Percentiles rank a stretch among this genome's conserved stretches.
Evolutionary conservation across 2,329 filamentous ascomycete genomes (phyloP).

Genomic region (Tolypocladium guangdongense): DNA sequence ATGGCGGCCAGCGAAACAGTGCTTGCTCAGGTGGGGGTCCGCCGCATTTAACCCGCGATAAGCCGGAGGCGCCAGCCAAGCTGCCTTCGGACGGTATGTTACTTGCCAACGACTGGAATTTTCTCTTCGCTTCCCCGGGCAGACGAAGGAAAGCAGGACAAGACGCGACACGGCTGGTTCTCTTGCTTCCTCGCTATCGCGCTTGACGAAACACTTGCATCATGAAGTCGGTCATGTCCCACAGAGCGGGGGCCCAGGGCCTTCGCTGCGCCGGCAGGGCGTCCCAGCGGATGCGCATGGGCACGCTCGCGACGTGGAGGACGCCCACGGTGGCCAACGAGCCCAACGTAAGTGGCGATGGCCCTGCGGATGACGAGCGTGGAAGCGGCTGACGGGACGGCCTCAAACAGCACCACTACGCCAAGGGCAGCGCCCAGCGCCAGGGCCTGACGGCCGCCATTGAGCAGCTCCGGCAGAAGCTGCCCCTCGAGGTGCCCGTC

Average conservation of each 20-base stretch:
- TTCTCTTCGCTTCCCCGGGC: background rate
- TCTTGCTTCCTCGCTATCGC: background rate
- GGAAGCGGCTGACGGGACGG: background rate
- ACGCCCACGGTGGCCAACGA: constrained; percentile 82
- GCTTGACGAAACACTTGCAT: background rate
- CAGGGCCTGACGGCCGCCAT: constrained; percentile 66
- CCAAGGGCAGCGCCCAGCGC: constrained; percentile 71
- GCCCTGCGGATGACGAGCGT: background rate
- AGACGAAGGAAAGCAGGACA: background rate
- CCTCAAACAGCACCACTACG: constrained; percentile 68
- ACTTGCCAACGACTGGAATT: background rate
- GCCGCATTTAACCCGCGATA: constrained; percentile 3
- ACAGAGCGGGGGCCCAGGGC: constrained; percentile 19
- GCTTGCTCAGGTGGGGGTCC: background rate
- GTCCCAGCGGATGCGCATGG: constrained; percentile 21
- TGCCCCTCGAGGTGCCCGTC: constrained; percentile 68
- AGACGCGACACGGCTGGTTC: background rate
- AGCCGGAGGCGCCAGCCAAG: background rate
- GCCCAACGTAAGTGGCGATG: constrained; percentile 63
- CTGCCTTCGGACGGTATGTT: no score
- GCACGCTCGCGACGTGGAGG: constrained; percentile 75
- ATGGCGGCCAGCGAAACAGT: background rate
- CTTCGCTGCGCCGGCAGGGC: constrained; percentile 17
- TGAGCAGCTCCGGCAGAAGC: constrained; percentile 54
- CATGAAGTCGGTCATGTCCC: constrained; percentile 25